Evolutionary conservation across 176 grass and related monocot species (phyloP), one percentile per base, ranked within the genome.

Genomic region (Lolium perenne): DNA sequence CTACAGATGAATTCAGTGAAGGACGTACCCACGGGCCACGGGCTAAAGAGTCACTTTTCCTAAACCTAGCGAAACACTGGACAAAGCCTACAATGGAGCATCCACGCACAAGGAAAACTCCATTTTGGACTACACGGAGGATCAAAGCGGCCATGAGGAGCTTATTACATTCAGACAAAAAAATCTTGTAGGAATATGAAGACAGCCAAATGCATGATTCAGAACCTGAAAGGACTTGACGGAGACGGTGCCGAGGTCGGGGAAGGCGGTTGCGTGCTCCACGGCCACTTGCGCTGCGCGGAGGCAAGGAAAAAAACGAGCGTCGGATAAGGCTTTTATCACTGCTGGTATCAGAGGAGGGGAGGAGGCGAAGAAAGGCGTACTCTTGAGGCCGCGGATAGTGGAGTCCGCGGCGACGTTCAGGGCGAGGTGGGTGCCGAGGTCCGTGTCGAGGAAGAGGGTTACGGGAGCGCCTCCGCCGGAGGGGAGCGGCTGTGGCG

Each of bases 301-400:
- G 43, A 78, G 82, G 50, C 0, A n/a, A 69, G 73, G 18, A 82
- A 16, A 50, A 64, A 65, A 29, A 6, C 25, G 43, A 53, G 53
- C 13, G 13, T 83, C 62, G 83, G 64, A 48, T 35, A 18, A 26
- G 55, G 48, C 23, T 20, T 29, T 29, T 29, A n/a, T n/a, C n/a
- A 29, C 17, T 6, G 15, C 8, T 25, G 18, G 21, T 40, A 66
- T 47, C 14, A 65, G 4, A 4, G 21, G 35, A 60, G 58, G 62
- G 21, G 59, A 72, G 35, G 23, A 57, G 63, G 74, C 21, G 40
- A 45, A 10, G 4, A 71, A 54, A 17, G 74, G 1, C 70, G 16
- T 92, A 99, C 97, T 56, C 88, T 92, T 96, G 45, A 98, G 84
- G 84, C 55, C 61, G 67, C 85, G 61, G 32, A 94, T 41, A 23